Conservation (phyloP, 495 filamentous ascomycete genomes). For the Lasiosphaeriaceae sp. region DNA sequence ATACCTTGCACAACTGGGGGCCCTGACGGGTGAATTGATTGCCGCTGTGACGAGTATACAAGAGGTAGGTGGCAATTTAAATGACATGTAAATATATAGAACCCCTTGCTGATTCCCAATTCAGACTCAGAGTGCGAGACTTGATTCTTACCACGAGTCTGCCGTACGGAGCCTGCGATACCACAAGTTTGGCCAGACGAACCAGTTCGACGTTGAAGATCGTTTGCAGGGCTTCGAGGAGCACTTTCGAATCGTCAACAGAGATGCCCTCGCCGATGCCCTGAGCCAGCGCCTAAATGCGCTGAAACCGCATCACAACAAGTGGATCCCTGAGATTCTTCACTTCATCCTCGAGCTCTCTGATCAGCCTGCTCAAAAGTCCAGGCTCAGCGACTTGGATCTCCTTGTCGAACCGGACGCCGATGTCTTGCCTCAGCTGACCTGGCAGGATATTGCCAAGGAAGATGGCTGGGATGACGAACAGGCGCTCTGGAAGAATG, state of each 20-base stretch:
- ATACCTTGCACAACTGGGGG: constrained; percentile 41
- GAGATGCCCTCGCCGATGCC: constrained; percentile 77
- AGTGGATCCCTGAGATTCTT: constrained; percentile 74
- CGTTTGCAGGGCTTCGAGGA: constrained; percentile 79
- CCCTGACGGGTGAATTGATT: constrained; percentile 54
- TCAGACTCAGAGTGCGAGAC: constrained; percentile 42
- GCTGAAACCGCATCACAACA: constrained; percentile 47
- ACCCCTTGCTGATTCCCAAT: background rate
- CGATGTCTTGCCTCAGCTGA: constrained; percentile 44
- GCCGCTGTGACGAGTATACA: constrained; percentile 34
- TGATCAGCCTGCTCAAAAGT: constrained; percentile 69
- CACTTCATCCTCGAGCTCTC: constrained; percentile 78
- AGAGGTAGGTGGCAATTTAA: constrained; percentile 6
- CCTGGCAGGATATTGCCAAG: constrained; percentile 70
- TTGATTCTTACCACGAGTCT: constrained; percentile 47
- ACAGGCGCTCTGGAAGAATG: constrained; percentile 70
- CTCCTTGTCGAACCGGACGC: constrained; percentile 42
- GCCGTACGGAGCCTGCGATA: constrained; percentile 52
- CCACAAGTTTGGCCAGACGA: constrained; percentile 65
- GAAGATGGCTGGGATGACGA: constrained; percentile 68
- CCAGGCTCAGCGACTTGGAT: constrained; percentile 59
- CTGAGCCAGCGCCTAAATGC: constrained; percentile 60
- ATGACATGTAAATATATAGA: too few species aligned
- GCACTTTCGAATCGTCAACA: constrained; percentile 75
- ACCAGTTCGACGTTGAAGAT: constrained; percentile 80